These are phyloP conservation scores for Xylaria sp. DNA, from an alignment of 2,329 filamentous ascomycete species.

Conservation along the genomic window DNA sequence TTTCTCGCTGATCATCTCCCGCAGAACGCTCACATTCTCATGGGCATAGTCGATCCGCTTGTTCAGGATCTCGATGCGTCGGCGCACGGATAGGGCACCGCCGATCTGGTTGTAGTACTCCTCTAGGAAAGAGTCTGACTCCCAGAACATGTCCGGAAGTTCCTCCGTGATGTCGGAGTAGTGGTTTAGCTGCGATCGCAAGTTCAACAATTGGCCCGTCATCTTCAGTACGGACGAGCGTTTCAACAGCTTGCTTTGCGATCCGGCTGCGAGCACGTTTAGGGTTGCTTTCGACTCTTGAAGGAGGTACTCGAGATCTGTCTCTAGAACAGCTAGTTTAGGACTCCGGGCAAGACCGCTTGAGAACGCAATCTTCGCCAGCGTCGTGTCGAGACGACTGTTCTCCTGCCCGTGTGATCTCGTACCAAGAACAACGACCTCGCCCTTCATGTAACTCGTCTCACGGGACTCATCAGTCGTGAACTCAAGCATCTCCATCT, in stretches of 20 bases:
- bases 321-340: constrained; percentile 88
- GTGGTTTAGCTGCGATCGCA: constrained; percentile 89
- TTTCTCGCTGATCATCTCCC: constrained; percentile 85
- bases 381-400: constrained; percentile 53
- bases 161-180: constrained; percentile 96
- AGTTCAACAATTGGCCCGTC: constrained; percentile 83
- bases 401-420: constrained; percentile 44
- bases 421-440: constrained; percentile 84
- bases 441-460: constrained; percentile 73
- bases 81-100: constrained; percentile 81
- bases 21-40: constrained; percentile 83
- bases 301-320: constrained; percentile 75
- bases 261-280: constrained; percentile 54
- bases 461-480: constrained; percentile 68
- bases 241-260: constrained; percentile 60
- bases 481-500: constrained; percentile 88
- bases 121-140: constrained; percentile 86
- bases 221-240: constrained; percentile 83
- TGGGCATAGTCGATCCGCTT: constrained; percentile 98
- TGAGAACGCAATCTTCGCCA: constrained; percentile 95
- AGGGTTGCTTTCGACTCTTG: constrained; percentile 80
- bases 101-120: constrained; percentile 94
- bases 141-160: constrained; percentile 95
- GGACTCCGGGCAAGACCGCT: constrained; percentile 88
- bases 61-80: constrained; percentile 85